Evolutionary conservation across 2,329 filamentous ascomycete species (phyloP), one percentile per base, ranked within the genome.

Genomic region (Colletotrichum musae): DNA sequence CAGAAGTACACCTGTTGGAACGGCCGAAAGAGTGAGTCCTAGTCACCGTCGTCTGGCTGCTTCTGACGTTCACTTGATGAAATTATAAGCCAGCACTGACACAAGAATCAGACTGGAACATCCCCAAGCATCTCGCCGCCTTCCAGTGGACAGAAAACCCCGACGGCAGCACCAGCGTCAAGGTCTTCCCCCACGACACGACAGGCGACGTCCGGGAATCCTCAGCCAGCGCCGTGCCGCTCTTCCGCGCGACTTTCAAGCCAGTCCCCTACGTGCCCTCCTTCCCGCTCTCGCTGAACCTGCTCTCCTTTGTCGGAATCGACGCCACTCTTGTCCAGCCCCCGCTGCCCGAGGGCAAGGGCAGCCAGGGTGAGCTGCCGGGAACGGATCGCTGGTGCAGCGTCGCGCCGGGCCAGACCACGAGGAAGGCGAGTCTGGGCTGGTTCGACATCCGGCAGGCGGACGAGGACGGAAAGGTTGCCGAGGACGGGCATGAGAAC

Each of bases 91-190:
- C 5, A 24, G 12, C 15, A 36, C 28, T 52, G 7, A 39, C 50
- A 53, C 15, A 7, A 13, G 3, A 6, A 18, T 15, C 52, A 86
- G 84, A 87, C 70, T 88, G 86, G 86, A 87, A 87, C 72, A 83
- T 86, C 36, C 86, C 86, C 13, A 88, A 88, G 72, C 85, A 88
- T 64, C 80, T 88, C 15, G 87, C 87, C 43, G 77, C 77, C 12
- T 88, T 88, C 73, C 80, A 81, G 15, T 88, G 84, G 80, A 75
- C 77, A 15, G 73, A 79, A 18, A 71, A 77, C 41, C 67, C 78
- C 6, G 75, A 81, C 67, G 79, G 79, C 39, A 76, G 79, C 36
- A 80, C 78, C 18, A 77, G 75, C 7, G 80, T 87, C 67, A 78
- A 82, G 47, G 83, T 88, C 36, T 85, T 79, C 72, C 84, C 85